phyloP scores from a whole-genome alignment of 768 basidiomycete species.

The Trametes villosa region DNA sequence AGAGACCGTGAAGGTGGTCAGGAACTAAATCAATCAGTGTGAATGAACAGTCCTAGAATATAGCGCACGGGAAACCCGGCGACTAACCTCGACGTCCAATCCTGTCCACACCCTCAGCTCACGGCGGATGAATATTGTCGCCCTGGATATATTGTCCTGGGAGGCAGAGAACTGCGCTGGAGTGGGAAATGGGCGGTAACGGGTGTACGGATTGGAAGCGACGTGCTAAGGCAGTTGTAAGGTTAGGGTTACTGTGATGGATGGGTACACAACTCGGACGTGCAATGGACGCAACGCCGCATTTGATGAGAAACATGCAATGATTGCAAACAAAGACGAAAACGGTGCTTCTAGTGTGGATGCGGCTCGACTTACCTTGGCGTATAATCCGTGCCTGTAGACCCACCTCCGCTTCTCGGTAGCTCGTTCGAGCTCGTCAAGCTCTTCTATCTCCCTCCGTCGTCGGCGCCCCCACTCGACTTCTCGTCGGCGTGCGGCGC shows the following conservation, averaged over 20 bases:
- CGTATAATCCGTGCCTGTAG: slow-evolving; percentile 79
- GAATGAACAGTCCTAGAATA: not conserved
- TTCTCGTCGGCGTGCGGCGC: slow-evolving; percentile 41
- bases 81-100: slow-evolving; percentile 84
- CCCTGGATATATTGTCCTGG: slow-evolving; percentile 71
- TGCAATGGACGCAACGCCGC: slow-evolving; percentile 11
- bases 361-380: slow-evolving; percentile 64
- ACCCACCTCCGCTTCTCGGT: slow-evolving; percentile 78
- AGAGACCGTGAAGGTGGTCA: slow-evolving; percentile 86
- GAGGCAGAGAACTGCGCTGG: slow-evolving; percentile 84
- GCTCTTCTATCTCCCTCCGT: slow-evolving; percentile 55
- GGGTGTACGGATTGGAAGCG: slow-evolving; percentile 84
- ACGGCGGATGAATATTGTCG: slow-evolving; percentile 79
- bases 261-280: slow-evolving; percentile 12
- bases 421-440: slow-evolving; percentile 75
- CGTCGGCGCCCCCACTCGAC: slow-evolving; percentile 61
- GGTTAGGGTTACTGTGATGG: slow-evolving; percentile 16
- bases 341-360: not conserved
- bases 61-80: not conserved
- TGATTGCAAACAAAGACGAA: not conserved
- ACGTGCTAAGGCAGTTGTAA: slow-evolving; percentile 64
- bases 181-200: slow-evolving; percentile 89
- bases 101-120: slow-evolving; percentile 88
- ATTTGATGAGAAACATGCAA: not conserved
- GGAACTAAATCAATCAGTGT: slow-evolving; percentile 55